Conservation (phyloP, 1,284 basidiomycete genomes). For the Cutaneotrichosporon dermatis region DNA sequence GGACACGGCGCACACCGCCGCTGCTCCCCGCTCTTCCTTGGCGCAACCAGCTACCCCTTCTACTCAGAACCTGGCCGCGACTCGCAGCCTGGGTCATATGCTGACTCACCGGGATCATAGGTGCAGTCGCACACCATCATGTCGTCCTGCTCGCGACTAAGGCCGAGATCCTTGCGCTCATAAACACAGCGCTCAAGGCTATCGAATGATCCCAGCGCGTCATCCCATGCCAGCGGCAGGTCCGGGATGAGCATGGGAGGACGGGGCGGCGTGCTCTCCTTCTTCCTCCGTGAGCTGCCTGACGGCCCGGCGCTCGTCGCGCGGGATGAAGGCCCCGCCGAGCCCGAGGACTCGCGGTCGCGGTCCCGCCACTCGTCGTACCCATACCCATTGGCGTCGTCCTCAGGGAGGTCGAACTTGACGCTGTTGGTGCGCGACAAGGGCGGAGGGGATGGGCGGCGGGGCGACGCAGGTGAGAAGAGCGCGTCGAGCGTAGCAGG, state of each 20-base stretch:
- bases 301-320: not conserved
- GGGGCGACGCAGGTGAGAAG: conserved; percentile 3
- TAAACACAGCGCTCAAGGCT: conserved; percentile 77
- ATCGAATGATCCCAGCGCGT: conserved; percentile 68
- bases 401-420: not conserved
- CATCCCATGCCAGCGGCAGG: conserved; percentile 68
- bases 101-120: conserved; percentile 70
- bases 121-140: conserved; percentile 85
- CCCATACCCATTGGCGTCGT: not conserved
- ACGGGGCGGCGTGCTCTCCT: not conserved
- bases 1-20: no score
- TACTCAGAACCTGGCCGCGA: no score
- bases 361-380: not conserved
- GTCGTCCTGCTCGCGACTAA: conserved; percentile 80
- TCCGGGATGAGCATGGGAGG: conserved; percentile 60
- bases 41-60: no score
- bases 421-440: not conserved
- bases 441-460: not conserved
- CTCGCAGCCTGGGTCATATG: no score
- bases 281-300: not conserved
- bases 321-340: not conserved
- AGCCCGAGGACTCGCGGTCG: not conserved
- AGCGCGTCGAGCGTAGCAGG: not conserved
- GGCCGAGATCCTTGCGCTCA: conserved; percentile 79
- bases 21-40: no score